A percentile compares a stretch with the other conserved stretches of the same genome.
These are phyloP conservation scores for Aspergillus amoenus DNA, from an alignment of 2,329 filamentous ascomycete species.

Conservation along the genomic window DNA sequence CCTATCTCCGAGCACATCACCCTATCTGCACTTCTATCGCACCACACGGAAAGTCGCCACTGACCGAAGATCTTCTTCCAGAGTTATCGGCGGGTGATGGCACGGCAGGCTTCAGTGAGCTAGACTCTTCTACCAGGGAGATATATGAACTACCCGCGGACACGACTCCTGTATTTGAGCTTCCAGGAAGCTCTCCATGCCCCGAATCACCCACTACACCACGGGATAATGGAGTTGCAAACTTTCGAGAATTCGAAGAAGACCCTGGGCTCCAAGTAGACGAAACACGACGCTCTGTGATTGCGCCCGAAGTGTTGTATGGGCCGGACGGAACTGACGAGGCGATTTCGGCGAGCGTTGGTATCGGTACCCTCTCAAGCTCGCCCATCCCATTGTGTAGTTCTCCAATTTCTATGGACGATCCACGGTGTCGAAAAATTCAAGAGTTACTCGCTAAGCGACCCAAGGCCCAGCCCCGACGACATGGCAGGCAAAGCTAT, in stretches of 20 bases:
- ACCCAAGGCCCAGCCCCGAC: slow-evolving; percentile 32
- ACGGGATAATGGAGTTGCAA: not conserved
- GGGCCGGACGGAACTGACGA: not conserved
- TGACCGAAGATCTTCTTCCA: slow-evolving; percentile 27
- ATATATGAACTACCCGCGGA: slow-evolving; percentile 38
- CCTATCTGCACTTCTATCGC: slow-evolving; percentile 51
- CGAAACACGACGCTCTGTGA: slow-evolving; percentile 42
- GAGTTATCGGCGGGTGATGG: slow-evolving; percentile 32
- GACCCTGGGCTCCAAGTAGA: slow-evolving; percentile 34
- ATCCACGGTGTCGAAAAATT: slow-evolving; percentile 33
- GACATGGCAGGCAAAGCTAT: slow-evolving; percentile 25
- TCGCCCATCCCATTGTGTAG: slow-evolving; percentile 15
- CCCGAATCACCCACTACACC: slow-evolving; percentile 21
- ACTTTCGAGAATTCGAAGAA: not conserved
- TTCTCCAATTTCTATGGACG: slow-evolving; percentile 22
- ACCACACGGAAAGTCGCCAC: slow-evolving; percentile 30
- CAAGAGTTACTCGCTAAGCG: slow-evolving; percentile 40
- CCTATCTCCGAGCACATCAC: slow-evolving; percentile 57
- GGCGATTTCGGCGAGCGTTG: not conserved
- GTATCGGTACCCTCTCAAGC: slow-evolving; percentile 7
- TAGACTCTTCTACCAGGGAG: slow-evolving; percentile 27
- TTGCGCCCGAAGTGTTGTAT: slow-evolving; percentile 48
- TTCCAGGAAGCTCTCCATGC: slow-evolving; percentile 30
- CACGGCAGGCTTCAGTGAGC: slow-evolving; percentile 30
- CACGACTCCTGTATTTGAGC: slow-evolving; percentile 36